Evolutionary conservation across 306 rosid genomes (phyloP).

Genomic region (Cucurbita argyrosperma): DNA sequence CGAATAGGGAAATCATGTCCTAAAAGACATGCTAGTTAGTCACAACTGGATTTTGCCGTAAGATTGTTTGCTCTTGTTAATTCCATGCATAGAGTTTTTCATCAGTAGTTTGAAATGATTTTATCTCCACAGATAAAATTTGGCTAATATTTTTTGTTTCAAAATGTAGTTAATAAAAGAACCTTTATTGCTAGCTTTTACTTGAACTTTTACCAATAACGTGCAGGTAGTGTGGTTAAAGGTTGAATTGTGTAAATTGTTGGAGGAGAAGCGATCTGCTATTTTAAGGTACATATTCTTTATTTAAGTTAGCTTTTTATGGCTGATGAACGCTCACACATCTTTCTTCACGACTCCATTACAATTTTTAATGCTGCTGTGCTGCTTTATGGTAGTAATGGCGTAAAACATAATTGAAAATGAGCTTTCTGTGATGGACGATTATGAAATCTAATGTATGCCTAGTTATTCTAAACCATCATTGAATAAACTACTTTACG

Average conservation of each 20-base stretch:
- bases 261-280: slow-evolving; percentile 88
- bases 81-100: not conserved
- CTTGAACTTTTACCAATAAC: not conserved
- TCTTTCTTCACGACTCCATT: not conserved
- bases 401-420: not conserved
- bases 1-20: not conserved
- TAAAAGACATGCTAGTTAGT: not conserved
- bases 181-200: not conserved
- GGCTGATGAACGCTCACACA: not conserved
- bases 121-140: not conserved
- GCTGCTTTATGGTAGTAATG: not conserved
- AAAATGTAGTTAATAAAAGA: not conserved
- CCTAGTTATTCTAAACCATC: not conserved
- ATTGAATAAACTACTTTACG: not conserved
- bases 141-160: not conserved
- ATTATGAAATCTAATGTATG: not conserved
- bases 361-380: not conserved
- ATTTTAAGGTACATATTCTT: slow-evolving; percentile 51
- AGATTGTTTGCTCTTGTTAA: not conserved
- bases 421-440: not conserved
- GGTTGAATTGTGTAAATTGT: slow-evolving; percentile 68
- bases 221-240: slow-evolving; percentile 82
- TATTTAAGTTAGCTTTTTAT: not conserved
- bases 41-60: not conserved
- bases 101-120: not conserved